Evolutionary conservation across 768 basidiomycete genomes (phyloP), one percentile per base, ranked within the genome.

Genomic region (Phallus indusiatus): DNA sequence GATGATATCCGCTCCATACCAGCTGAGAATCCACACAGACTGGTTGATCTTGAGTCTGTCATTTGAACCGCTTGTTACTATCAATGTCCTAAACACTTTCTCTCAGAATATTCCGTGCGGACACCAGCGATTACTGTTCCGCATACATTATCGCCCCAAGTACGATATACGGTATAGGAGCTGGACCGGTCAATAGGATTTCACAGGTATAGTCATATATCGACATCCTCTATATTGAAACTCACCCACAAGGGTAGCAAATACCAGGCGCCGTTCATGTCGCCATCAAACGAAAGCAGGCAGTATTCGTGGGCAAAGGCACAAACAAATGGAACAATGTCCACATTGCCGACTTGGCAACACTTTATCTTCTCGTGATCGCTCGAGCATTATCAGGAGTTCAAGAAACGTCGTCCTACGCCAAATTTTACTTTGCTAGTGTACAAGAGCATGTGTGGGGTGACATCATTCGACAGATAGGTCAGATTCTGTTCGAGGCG

Each of bases 71-170:
- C 24, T 34, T n/a, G 22, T 49, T 17, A 20, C 6, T 24, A 14
- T 58, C 36, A 52, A 10, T 53, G 5, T 35, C 35, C 35, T 1
- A 18, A 20, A 34, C 28, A 37, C n/a, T 6, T 53, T 35, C 24
- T 35, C 34, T 18, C 42, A 68, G 67, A 22, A 64, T 68, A 18
- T 65, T 68, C 55, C 59, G 36, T 17, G 64, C 65, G 1, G 61
- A 60, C 53, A 37, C 52, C 12, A 53, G 34, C 2, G 59, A 60
- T 16, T 51, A 64, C 17, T 55, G 63, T 24, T 63, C 59, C 48
- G 59, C 62, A 6, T 68, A 68, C 56, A 65, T 68, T 50, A 66
- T 68, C 36, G 67, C 67, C 1, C 67, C 67, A 10, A 65, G 66
- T 7, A 67, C 63, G 10, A 66, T 68, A 20, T 67, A 66, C 47